These are phyloP conservation scores for Prunus yedoensis DNA, from an alignment of 331 rosid genomes.

Conservation along the genomic window DNA sequence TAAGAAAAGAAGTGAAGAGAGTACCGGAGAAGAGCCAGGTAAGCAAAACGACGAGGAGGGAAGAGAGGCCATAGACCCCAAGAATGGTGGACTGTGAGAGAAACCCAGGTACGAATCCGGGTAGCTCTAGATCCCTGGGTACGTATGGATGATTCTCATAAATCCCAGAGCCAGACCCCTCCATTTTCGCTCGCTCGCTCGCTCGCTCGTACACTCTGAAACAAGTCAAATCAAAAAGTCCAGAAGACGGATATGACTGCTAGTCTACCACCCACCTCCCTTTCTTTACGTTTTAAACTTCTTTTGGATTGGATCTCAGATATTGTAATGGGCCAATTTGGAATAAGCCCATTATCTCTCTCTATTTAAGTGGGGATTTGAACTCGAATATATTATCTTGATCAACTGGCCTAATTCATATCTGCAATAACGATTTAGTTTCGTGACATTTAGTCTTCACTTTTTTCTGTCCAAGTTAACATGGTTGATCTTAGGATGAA, in stretches of 20 bases:
- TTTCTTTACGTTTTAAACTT: too few species aligned
- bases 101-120: slow-evolving; percentile 52
- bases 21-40: slow-evolving; percentile 69
- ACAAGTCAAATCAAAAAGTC: background rate
- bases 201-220: too few species aligned
- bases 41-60: slow-evolving; percentile 45
- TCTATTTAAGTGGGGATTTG: too few species aligned
- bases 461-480: too few species aligned
- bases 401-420: too few species aligned
- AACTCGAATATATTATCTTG: too few species aligned
- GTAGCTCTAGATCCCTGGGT: slow-evolving; percentile 59
- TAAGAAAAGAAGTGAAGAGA: background rate
- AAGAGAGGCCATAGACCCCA: slow-evolving; percentile 38
- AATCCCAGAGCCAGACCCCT: slow-evolving; percentile 32
- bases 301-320: background rate
- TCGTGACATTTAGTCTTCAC: too few species aligned
- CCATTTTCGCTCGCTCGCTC: slow-evolving; percentile 31
- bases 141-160: slow-evolving; percentile 55
- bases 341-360: too few species aligned
- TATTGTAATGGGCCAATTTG: background rate
- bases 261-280: background rate
- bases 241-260: too few species aligned
- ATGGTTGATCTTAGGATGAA: too few species aligned
- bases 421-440: too few species aligned
- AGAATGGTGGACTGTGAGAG: slow-evolving; percentile 62